Evolutionary conservation across 2,329 filamentous ascomycete genomes (phyloP).

Genomic region (Curvularia verruculosa): DNA sequence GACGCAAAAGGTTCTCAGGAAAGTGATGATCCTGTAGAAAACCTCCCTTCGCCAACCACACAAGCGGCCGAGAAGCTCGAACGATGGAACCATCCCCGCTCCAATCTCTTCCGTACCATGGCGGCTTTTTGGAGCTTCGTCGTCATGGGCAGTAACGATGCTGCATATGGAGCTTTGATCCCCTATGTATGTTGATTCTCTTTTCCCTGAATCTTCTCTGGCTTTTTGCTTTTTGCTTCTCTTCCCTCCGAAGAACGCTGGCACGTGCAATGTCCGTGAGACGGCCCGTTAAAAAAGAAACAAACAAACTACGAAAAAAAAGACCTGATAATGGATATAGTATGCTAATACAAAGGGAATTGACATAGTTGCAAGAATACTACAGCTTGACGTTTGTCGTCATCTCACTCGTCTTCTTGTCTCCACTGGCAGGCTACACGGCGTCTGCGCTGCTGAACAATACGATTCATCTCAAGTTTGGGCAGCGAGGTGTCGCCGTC

Average conservation of each 20-base stretch:
- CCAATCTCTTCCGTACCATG: slow-evolving; percentile 65
- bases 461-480: slow-evolving; percentile 66
- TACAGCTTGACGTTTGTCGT: slow-evolving; percentile 67
- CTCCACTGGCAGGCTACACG: slow-evolving; percentile 70
- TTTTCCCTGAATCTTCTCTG: background rate
- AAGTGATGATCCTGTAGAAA: slow-evolving; percentile 44
- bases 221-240: background rate
- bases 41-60: slow-evolving; percentile 55
- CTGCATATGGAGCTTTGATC: slow-evolving; percentile 63
- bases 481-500: slow-evolving; percentile 74
- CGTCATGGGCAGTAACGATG: slow-evolving; percentile 73
- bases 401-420: slow-evolving; percentile 70
- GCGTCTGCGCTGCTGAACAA: slow-evolving; percentile 69
- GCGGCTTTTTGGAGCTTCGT: slow-evolving; percentile 67
- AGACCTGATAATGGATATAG: background rate
- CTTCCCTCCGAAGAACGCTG: background rate
- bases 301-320: background rate
- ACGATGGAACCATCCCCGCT: slow-evolving; percentile 67
- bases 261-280: background rate
- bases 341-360: background rate
- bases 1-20: slow-evolving; percentile 21
- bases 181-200: slow-evolving; percentile 52
- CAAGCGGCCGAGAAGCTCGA: slow-evolving; percentile 54
- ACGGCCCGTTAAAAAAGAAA: background rate
- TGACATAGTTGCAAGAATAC: slow-evolving; percentile 65